A percentile compares a stretch with the other conserved stretches of the same genome.
Evolutionary conservation across 1,284 basidiomycete genomes (phyloP).

Genomic region (Butyriboletus appendiculatus): DNA sequence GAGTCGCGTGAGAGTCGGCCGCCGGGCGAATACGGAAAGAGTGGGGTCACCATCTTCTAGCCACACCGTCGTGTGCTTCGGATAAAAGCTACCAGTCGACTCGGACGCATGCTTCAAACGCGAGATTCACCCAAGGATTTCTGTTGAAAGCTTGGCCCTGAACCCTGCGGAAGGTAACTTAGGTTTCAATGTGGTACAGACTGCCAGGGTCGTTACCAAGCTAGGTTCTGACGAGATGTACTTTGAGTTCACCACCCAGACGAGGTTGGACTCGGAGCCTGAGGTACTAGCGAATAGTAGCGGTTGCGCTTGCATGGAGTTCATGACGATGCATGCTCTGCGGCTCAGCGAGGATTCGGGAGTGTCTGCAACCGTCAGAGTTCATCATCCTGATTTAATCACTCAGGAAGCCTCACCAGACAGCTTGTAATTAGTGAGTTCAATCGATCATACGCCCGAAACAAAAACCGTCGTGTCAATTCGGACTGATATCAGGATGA

Average conservation of each 20-base stretch:
- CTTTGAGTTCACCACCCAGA: not conserved
- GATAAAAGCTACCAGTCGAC: not conserved
- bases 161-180: not conserved
- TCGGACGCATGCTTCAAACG: slow-evolving; percentile 1
- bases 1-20: slow-evolving; percentile 3
- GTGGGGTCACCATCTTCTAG: slow-evolving; percentile 8
- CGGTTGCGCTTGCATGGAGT: not conserved
- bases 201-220: not conserved
- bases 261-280: not conserved
- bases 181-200: not conserved
- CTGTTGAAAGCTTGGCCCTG: slow-evolving; percentile 6
- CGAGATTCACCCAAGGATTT: slow-evolving; percentile 3
- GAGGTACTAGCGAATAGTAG: too few species aligned
- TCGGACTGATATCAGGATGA: too few species aligned
- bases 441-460: not conserved
- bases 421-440: too few species aligned
- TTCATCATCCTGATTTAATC: not conserved
- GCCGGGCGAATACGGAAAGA: slow-evolving; percentile 18
- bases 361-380: not conserved
- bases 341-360: not conserved
- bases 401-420: too few species aligned
- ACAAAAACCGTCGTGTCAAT: too few species aligned
- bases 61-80: slow-evolving; percentile 1
- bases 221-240: not conserved
- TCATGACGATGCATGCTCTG: not conserved